These are phyloP conservation scores for Bruguiera sexangula DNA, from an alignment of 345 rosid genomes.

Conservation along the genomic window DNA sequence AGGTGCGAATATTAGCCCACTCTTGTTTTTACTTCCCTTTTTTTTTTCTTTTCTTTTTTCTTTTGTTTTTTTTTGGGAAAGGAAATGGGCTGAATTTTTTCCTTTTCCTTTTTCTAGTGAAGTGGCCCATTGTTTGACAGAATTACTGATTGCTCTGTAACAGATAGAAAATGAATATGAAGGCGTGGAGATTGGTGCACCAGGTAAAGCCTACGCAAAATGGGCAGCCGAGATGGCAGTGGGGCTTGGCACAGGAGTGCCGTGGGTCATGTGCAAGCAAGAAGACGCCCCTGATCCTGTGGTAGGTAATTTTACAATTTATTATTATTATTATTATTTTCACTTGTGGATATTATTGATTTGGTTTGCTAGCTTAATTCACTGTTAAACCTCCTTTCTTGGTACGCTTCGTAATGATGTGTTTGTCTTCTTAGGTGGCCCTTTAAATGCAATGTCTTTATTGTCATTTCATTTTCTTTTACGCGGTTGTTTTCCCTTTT, in stretches of 20 bases:
- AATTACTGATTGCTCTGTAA: neutral
- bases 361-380: constrained; percentile 3
- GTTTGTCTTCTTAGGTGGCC: constrained; percentile 8
- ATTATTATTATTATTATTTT: neutral
- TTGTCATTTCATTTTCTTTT: neutral
- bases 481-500: neutral
- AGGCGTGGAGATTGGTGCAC: constrained; percentile 25
- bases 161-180: constrained; percentile 35
- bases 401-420: constrained; percentile 8
- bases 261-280: constrained; percentile 61
- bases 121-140: neutral
- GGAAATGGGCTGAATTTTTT: neutral
- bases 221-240: constrained; percentile 54
- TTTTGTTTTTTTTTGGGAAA: neutral
- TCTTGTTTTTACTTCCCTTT: neutral
- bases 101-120: neutral
- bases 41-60: neutral
- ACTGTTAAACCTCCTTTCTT: constrained; percentile 1
- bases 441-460: constrained; percentile 4
- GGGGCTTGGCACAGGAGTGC: constrained; percentile 44
- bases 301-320: constrained; percentile 8
- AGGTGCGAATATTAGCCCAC: constrained; percentile 21
- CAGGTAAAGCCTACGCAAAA: constrained; percentile 35
- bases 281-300: constrained; percentile 51
- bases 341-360: neutral